Conservation (phyloP, 31 red algal species). For the Odonthalia washingtoniensis region DNA sequence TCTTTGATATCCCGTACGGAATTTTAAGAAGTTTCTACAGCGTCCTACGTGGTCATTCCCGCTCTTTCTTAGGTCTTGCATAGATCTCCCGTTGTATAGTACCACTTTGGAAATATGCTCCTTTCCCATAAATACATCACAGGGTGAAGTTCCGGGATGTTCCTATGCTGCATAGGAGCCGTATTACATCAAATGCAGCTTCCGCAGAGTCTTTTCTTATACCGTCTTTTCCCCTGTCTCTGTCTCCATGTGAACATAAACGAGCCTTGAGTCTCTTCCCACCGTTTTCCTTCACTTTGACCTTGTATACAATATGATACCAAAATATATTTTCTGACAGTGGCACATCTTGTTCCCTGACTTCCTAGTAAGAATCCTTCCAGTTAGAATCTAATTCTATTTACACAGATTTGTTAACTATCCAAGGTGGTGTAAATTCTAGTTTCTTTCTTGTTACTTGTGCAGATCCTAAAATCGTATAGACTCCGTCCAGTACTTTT, state of each 20-base stretch:
- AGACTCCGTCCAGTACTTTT: no score
- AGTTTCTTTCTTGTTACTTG: no score
- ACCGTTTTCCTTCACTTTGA: not conserved
- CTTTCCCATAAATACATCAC: not conserved
- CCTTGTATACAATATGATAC: not conserved
- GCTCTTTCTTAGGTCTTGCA: not conserved
- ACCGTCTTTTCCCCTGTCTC: not conserved
- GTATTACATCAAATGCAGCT: not conserved
- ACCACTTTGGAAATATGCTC: not conserved
- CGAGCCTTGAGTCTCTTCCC: not conserved
- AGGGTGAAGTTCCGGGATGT: not conserved
- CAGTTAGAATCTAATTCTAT: no score
- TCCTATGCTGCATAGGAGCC: not conserved
- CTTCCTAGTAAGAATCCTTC: no score
- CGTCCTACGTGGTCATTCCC: not conserved
- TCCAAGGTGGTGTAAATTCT: no score
- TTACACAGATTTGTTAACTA: no score
- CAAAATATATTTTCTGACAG: not conserved
- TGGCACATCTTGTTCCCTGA: not conserved
- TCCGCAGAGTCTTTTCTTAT: not conserved
- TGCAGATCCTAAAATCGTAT: no score
- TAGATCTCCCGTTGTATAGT: not conserved
- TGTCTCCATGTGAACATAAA: not conserved
- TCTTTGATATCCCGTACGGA: no score
- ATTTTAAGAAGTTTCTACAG: conserved; percentile 13